Evolutionary conservation across 805 yeast species (phyloP).

Genomic region (Cyberlindnera euphorbiae): DNA sequence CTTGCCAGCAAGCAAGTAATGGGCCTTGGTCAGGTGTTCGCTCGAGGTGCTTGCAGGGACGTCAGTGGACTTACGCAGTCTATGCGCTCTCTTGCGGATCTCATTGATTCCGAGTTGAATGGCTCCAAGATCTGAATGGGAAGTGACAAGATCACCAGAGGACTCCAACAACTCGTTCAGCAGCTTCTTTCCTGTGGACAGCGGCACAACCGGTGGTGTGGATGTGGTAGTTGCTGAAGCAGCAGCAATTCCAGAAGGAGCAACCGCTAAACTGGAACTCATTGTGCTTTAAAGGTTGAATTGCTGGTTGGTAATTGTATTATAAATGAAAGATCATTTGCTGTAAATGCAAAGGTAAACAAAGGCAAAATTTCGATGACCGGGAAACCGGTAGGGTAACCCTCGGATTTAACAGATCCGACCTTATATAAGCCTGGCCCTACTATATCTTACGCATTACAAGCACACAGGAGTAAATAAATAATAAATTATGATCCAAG

Average conservation of each 20-base stretch:
- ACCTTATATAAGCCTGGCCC: too few relatives aligned
- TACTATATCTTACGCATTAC: too few relatives aligned
- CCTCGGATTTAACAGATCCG: slow-evolving; percentile 1
- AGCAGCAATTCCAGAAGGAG: neutral
- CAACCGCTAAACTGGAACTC: neutral
- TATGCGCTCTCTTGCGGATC: slow-evolving; percentile 62
- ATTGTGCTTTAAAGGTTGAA: neutral
- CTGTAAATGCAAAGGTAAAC: slow-evolving; percentile 4
- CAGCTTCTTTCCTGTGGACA: slow-evolving; percentile 24
- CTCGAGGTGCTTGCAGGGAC: slow-evolving; percentile 23
- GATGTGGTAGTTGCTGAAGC: neutral
- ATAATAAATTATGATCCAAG: neutral
- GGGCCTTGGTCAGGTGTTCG: slow-evolving; percentile 59
- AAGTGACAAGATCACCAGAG: slow-evolving; percentile 66
- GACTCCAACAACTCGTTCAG: slow-evolving; percentile 75
- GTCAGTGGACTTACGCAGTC: slow-evolving; percentile 42
- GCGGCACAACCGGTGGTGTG: slow-evolving; percentile 6
- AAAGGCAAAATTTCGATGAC: slow-evolving; percentile 2
- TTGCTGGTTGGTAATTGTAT: too few relatives aligned
- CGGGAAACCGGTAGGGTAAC: slow-evolving; percentile 2
- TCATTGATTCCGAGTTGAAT: slow-evolving; percentile 78
- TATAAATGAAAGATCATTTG: too few relatives aligned
- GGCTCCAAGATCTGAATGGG: slow-evolving; percentile 65
- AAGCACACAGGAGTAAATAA: neutral
- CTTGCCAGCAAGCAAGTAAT: slow-evolving; percentile 83